Conservation (phyloP, 495 filamentous ascomycete species). For the Aspergillus baeticus region DNA sequence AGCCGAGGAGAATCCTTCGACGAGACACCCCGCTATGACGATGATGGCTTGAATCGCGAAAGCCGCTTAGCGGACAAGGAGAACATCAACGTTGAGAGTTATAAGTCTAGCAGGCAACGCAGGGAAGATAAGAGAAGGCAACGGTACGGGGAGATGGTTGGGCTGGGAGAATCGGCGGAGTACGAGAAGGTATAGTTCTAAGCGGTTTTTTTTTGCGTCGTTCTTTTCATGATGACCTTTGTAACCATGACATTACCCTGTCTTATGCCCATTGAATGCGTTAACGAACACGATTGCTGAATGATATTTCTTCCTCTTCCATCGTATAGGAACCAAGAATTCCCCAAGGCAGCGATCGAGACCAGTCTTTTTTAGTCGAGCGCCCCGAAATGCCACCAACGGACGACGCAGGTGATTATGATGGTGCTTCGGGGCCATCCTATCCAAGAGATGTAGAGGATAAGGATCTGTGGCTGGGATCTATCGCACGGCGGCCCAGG, state of each 20-base stretch:
- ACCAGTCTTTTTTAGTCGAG: constrained; percentile 50
- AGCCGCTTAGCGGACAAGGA: constrained; percentile 25
- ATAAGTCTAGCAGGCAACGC: constrained; percentile 36
- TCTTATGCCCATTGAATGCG: constrained; percentile 18
- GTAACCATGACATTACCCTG: constrained; percentile 27
- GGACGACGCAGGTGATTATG: constrained; percentile 28
- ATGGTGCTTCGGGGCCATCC: constrained; percentile 41
- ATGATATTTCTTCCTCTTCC: constrained; percentile 31
- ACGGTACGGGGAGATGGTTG: constrained; percentile 37
- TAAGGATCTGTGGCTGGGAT: constrained; percentile 19
- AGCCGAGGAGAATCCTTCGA: constrained; percentile 29
- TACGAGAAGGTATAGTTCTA: constrained; percentile 49
- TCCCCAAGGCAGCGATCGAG: constrained; percentile 33
- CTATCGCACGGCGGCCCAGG: constrained; percentile 29
- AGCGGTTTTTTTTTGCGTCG: constrained; percentile 29
- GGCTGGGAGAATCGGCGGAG: constrained; percentile 28
- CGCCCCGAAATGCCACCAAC: constrained; percentile 47
- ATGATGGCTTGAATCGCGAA: constrained; percentile 18
- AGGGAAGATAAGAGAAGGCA: constrained; percentile 43
- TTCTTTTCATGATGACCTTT: constrained; percentile 23
- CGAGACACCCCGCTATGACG: constrained; percentile 9
- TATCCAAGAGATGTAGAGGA: constrained; percentile 19
- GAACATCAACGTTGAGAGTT: constrained; percentile 34
- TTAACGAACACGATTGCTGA: constrained; percentile 29
- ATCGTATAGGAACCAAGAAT: constrained; percentile 38